Evolutionary conservation across 2,329 filamentous ascomycete species (phyloP).

Genomic region (Aspergillus amoenus): DNA sequence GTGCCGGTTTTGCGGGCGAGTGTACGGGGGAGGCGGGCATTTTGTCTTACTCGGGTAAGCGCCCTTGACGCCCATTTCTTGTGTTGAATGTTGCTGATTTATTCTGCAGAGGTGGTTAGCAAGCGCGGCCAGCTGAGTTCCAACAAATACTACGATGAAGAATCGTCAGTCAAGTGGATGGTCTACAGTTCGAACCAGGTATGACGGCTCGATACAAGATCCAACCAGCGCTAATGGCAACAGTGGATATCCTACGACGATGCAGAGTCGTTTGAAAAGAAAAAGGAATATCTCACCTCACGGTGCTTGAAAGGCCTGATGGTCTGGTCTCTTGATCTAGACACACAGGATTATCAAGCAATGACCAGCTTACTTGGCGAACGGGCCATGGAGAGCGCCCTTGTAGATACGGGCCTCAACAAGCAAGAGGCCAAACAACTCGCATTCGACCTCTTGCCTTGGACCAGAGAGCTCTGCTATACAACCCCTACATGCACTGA

Average conservation of each 20-base stretch:
- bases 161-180: background rate
- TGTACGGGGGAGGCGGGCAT: background rate
- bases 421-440: too few relatives aligned
- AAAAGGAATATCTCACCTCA: background rate
- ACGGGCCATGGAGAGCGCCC: background rate
- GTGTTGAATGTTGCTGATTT: too few relatives aligned
- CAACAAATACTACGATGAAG: background rate
- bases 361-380: background rate
- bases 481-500: too few relatives aligned
- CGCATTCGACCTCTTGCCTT: too few relatives aligned
- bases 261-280: background rate
- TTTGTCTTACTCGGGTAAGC: background rate
- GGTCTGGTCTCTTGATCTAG: constrained; percentile 8
- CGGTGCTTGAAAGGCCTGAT: constrained; percentile 1
- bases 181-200: background rate
- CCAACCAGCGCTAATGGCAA: too few relatives aligned
- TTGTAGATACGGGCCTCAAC: too few relatives aligned
- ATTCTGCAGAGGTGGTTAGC: too few relatives aligned
- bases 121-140: background rate
- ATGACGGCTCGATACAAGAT: too few relatives aligned
- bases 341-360: background rate
- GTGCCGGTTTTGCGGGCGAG: background rate
- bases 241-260: constrained; percentile 9
- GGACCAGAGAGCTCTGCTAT: too few relatives aligned
- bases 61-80: too few relatives aligned